Evolutionary conservation across 306 rosid genomes (phyloP).

Genomic region (Glycine soja): DNA sequence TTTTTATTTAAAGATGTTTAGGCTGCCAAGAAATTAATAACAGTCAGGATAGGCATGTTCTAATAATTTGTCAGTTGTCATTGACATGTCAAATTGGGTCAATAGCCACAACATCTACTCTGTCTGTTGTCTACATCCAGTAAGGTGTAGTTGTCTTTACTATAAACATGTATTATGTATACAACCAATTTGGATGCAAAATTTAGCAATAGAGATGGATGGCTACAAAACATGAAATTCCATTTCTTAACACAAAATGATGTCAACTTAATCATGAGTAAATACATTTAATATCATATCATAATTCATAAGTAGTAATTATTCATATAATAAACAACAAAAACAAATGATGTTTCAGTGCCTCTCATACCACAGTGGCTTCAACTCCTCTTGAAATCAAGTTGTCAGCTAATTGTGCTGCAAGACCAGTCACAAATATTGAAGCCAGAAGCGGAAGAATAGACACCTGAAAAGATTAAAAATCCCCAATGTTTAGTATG

Average conservation of each 20-base stretch:
- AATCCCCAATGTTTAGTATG: slow-evolving; percentile 18
- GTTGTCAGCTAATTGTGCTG: slow-evolving; percentile 86
- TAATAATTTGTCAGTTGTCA: slow-evolving; percentile 32
- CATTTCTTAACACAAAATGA: background rate
- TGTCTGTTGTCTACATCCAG: slow-evolving; percentile 30
- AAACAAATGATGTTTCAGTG: too few relatives aligned
- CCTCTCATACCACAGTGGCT: slow-evolving; percentile 83
- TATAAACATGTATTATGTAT: background rate
- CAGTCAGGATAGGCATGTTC: slow-evolving; percentile 24
- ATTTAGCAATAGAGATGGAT: slow-evolving; percentile 33
- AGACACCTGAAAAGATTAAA: slow-evolving; percentile 73
- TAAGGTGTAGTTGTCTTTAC: slow-evolving; percentile 33
- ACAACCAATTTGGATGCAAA: slow-evolving; percentile 18
- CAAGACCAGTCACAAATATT: slow-evolving; percentile 69
- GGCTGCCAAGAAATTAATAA: slow-evolving; percentile 29
- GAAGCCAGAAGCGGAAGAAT: slow-evolving; percentile 95
- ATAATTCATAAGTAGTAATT: too few relatives aligned
- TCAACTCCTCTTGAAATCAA: slow-evolving; percentile 90
- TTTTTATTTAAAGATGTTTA: slow-evolving; percentile 39
- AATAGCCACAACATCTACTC: slow-evolving; percentile 2
- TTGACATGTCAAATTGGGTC: background rate
- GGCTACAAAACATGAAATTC: slow-evolving; percentile 29
- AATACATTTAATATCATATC: slow-evolving; percentile 27
- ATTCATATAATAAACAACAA: too few relatives aligned
- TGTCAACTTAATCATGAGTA: slow-evolving; percentile 23